Evolutionary conservation across 106 monocot genomes (phyloP), one percentile per base, ranked within the genome.

Genomic region (Acanthochlamys bracteata): DNA sequence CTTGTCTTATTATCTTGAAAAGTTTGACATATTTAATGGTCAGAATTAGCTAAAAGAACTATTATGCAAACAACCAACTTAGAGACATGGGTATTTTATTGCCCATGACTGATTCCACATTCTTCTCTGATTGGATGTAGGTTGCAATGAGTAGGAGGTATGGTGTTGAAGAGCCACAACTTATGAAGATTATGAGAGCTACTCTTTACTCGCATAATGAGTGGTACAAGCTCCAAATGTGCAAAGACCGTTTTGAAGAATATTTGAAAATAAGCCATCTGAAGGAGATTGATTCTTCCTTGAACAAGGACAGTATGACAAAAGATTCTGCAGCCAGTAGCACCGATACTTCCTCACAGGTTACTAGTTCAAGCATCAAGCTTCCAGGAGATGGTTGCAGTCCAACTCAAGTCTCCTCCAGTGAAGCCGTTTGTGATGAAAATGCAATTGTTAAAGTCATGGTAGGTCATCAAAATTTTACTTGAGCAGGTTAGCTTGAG

Each of bases 171-270:
- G 96, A 98, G 74, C 96, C 96, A 52, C 84, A 79, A 56, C 69
- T 98, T 57, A 98, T 98, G 91, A 91, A 77, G 77, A 83, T 98
- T 69, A 80, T 98, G 76, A 80, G 91, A 71, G 78, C 83, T 55
- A 81, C 83, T 25, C 74, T 98, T 51, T 78, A 91, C 64, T 83
- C 88, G 16, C 96, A 98, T 41, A 81, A 53, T 51, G 91, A 98
- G 52, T 98, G 96, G 91, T 98, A 88, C 74, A 98, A 81, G 79
- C 79, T 98, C 61, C 96, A 98, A 66, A 98, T 91, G 96, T 85
- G 96, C 68, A 98, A 88, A 60, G 96, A 98, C 51, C 78, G 76
- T 13, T 98, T 98, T 71, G 96, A 88, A 68, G 82, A 79, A 45
- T 55, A 91, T 15, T 65, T 98, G 39, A 88, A 88, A 68, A 92